Base-by-base conservation (phyloP, 140 eudicot species). In the Cichorium intybus region DNA sequence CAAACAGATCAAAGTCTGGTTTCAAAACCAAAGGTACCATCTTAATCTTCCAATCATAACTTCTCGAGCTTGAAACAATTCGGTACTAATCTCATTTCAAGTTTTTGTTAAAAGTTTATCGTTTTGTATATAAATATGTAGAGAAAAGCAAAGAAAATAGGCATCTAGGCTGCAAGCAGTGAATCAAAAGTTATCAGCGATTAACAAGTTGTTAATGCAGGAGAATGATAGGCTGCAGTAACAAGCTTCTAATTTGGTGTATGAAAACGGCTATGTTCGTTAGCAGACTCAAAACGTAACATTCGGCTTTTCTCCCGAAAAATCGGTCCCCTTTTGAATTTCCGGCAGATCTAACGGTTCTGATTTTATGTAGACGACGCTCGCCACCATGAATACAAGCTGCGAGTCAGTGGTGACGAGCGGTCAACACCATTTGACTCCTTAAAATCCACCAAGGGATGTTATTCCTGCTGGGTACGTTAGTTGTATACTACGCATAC, bases 171-270 rank as follows among this genome's bases (percentile, higher is more conserved):
- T 91, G 56, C 97, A 91, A 68, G 94, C 85, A 10, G 97, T 91
- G 66, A 91, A 91, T 27, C 69, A 95, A 77, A 91, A 91, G 76
- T 69, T 91, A 64, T 66, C 87, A 5, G 97, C 97, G 10, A 87
- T 91, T 95, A 91, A 91, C 67, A 91, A 87, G 85, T 75, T 91
- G 63, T 83, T 91, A 83, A 91, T 91, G 97, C 96, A 91, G 86
- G 97, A 91, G 70, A 91, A 87, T 70, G 97, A 91, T 73, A 71
- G 97, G 75, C 60, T 91, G 80, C 97, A 90, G 71, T 87, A 90
- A 56, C 97, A 90, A 78, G 96, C 87, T 37, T 85, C 96, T 7
- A 90, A 90, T 60, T 81, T 91, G 86, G 97, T 91, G 61, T 85
- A 85, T 43, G 96, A 88, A 81, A 91, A 91, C 68, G 75, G 96